Percentiles rank a stretch among this genome's conserved stretches.
Evolutionary conservation across 805 yeast species (phyloP).

Genomic region (Candida stauntonica): DNA sequence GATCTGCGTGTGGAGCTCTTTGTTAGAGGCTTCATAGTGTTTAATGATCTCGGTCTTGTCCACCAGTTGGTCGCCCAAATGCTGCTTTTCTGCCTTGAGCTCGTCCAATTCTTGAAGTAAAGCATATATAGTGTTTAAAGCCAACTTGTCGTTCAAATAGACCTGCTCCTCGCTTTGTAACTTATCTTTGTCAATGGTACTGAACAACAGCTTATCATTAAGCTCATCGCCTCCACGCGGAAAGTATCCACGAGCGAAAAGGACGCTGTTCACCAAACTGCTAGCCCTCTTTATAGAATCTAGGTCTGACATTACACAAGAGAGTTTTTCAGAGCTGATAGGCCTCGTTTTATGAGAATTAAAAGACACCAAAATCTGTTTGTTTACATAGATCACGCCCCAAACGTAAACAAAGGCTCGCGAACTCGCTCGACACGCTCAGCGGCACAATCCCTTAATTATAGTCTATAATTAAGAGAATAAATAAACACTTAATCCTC

Average conservation of each 20-base stretch:
- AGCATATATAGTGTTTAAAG: constrained; percentile 16
- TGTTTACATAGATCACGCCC: no score
- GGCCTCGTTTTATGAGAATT: background rate
- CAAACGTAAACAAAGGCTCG: constrained; percentile 3
- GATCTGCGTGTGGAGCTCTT: constrained; percentile 3
- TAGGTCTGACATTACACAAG: constrained; percentile 11
- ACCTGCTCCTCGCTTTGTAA: constrained; percentile 2
- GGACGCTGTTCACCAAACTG: constrained; percentile 14
- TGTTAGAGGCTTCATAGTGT: constrained; percentile 9
- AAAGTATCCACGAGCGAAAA: constrained; percentile 17
- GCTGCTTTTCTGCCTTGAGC: constrained; percentile 7
- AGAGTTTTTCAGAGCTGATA: no score
- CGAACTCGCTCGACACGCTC: no score
- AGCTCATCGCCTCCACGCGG: background rate
- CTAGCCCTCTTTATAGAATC: constrained; percentile 14
- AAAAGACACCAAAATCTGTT: no score
- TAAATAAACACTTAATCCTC: no score
- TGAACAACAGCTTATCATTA: constrained; percentile 7
- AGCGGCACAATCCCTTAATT: no score
- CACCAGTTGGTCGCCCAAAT: constrained; percentile 8
- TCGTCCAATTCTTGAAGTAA: constrained; percentile 15
- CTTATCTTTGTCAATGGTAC: constrained; percentile 1
- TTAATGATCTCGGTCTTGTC: constrained; percentile 14
- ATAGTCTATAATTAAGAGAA: no score
- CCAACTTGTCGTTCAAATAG: constrained; percentile 8